Base-by-base conservation (phyloP, 2,329 filamentous ascomycete species). In the Xylariales sp. region DNA sequence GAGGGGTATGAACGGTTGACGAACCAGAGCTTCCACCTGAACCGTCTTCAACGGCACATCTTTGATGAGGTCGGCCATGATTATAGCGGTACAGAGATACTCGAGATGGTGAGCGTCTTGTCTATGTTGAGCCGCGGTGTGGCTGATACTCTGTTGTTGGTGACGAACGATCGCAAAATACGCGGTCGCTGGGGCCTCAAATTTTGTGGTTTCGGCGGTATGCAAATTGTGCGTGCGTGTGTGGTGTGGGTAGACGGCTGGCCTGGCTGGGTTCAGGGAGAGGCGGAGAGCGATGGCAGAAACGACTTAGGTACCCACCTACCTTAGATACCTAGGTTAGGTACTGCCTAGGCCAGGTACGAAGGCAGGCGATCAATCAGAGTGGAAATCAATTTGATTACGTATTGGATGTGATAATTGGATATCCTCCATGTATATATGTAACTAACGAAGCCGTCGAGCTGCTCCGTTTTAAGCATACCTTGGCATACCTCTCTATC, bases 1-100 rank as follows among this genome's bases (percentile, higher is more conserved):
- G 73, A 74, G 68, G 73, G 72, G 72, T 67, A 75, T 69, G 67
- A 78, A 76, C 77, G 69, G 68, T 69, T 66, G 72, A 82, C 90
- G 80, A 87, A 97, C 95, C 86, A 98, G 86, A 78, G 95, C 93
- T 86, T 97, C 94, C 79, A 98, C 91, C 86, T 97, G 93, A 77
- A 97, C 93, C 82, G 93, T 88, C 86, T 91, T 92, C 83, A 97
- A 87, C 81, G 92, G 89, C 80, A 83, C 83, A 80, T 93, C 90
- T 84, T 90, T 91, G 70, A 79, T 75, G 76, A 81, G 78, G 73
- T 90, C 88, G 75, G 83, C 86, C 88, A 90, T 90, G 74, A 78
- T 87, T 63, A 12, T 62, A 28, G 48, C 52, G 32, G 56, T 53
- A 18, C 30, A n/a, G 54, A 45, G 14, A 58, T 54, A 28, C 23